phyloP scores from a whole-genome alignment of 176 grass and related monocot genomes.

The Carex pumila region DNA sequence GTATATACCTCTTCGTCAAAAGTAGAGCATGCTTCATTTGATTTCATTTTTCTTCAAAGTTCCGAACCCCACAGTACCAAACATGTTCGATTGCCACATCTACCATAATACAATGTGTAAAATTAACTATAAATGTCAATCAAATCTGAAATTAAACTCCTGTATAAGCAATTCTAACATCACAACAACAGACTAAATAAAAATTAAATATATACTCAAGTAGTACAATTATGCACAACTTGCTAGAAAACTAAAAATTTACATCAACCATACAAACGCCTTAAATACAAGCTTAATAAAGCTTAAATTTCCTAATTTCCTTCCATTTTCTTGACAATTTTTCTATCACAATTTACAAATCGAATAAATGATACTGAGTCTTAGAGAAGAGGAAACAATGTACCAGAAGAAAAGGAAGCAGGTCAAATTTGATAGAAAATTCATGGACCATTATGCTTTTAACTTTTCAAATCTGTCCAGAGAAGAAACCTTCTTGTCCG shows the following conservation, averaged over 20 bases:
- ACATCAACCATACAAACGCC: background rate
- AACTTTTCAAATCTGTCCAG: slow-evolving; percentile 61
- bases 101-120: background rate
- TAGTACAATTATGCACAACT: slow-evolving; percentile 1
- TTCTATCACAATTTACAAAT: background rate
- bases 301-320: background rate
- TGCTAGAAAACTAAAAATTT: background rate
- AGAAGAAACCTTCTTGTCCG: slow-evolving; percentile 76
- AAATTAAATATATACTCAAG: background rate
- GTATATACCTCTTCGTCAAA: no score
- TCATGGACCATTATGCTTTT: slow-evolving; percentile 10
- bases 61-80: background rate
- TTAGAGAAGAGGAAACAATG: background rate
- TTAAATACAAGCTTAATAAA: background rate
- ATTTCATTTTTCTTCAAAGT: no score
- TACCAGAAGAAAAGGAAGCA: background rate
- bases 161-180: background rate
- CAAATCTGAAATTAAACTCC: background rate
- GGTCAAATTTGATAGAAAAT: slow-evolving; percentile 19
- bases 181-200: background rate
- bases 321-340: background rate
- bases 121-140: background rate
- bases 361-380: background rate
- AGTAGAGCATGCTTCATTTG: no score
- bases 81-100: background rate